Base-by-base conservation (phyloP, 768 basidiomycete species). In the Pulveroboletus ravenelii region DNA sequence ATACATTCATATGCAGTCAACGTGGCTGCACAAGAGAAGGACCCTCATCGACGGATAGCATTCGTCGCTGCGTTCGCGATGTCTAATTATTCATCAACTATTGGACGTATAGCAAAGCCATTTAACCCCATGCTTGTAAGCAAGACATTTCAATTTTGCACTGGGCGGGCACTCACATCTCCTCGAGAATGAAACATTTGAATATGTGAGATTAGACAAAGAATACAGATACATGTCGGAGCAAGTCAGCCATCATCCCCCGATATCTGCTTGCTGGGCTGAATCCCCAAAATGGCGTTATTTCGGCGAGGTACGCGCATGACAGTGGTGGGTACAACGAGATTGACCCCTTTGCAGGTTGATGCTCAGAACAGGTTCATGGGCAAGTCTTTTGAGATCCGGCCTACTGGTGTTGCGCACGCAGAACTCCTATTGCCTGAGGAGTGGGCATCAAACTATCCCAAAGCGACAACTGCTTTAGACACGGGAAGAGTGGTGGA, bases 341-440 rank as follows among this genome's bases (percentile, higher is more conserved):
- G 20, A 6, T 29, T 54, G 13, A 52, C 58, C 14, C 50, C 2
- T 38, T 5, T 37, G 2, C 48, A 93, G 84, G 94, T 97, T 47
- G 94, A 96, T 62, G 94, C 94, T 3, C 93, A 96, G 68, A 94
- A 93, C 66, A 95, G 85, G 70, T 96, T 98, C 68, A 86, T 93
- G 78, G 94, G 94, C 37, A 92, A 93, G 67, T 90, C 87, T 0
- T 97, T 98, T 62, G 94, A 98, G 74, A 96, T 97, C 59, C 74
- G 91, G 23, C 94, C 94, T 2, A 97, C 93, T 2, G 94, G 94
- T n/a, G 76, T 92, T 10, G 94, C 93, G 0, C 94, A 97, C 59
- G 86, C 80, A 6, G 88, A 95, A 40, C 74, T 98, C 9, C 70
- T 88, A 15, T 67, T 97, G 4, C 88, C 92, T 0, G 74, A 77